These are phyloP conservation scores for Amanita pseudoporphyria DNA, from an alignment of 768 basidiomycete genomes.

Conservation along the genomic window DNA sequence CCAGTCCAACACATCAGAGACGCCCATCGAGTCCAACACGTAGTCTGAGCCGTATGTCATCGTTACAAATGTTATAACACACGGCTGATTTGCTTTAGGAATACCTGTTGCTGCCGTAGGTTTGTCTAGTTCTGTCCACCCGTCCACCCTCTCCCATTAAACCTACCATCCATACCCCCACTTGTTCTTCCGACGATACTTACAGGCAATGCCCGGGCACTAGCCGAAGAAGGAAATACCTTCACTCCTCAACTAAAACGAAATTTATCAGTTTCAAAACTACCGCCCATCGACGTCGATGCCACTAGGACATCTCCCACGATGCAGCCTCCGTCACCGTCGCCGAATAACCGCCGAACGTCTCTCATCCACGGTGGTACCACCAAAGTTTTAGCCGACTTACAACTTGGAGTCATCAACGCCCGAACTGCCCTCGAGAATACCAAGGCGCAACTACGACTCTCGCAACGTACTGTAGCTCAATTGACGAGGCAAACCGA, in stretches of 20 bases:
- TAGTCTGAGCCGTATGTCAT: slow-evolving; percentile 65
- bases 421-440: slow-evolving; percentile 79
- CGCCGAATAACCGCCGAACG: slow-evolving; percentile 39
- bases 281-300: slow-evolving; percentile 28
- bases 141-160: slow-evolving; percentile 14
- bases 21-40: slow-evolving; percentile 65
- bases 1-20: slow-evolving; percentile 31
- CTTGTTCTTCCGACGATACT: slow-evolving; percentile 17
- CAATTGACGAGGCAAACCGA: slow-evolving; percentile 80
- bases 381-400: slow-evolving; percentile 80
- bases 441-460: slow-evolving; percentile 70
- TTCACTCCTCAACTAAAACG: slow-evolving; percentile 26
- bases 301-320: slow-evolving; percentile 29
- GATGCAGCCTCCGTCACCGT: slow-evolving; percentile 35
- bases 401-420: slow-evolving; percentile 75
- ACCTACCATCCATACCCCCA: slow-evolving; percentile 13
- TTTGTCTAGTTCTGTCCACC: slow-evolving; percentile 28
- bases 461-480: slow-evolving; percentile 77
- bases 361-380: slow-evolving; percentile 71
- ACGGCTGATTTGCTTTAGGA: slow-evolving; percentile 30
- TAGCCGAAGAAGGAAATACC: slow-evolving; percentile 63
- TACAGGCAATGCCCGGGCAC: slow-evolving; percentile 73
- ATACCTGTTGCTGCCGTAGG: slow-evolving; percentile 75
- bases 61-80: slow-evolving; percentile 11
- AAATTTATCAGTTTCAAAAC: slow-evolving; percentile 18